A percentile compares a stretch with the other conserved stretches of the same genome.
These are phyloP conservation scores for Neonectria punicea DNA, from an alignment of 2,329 filamentous ascomycete species.

Conservation along the genomic window DNA sequence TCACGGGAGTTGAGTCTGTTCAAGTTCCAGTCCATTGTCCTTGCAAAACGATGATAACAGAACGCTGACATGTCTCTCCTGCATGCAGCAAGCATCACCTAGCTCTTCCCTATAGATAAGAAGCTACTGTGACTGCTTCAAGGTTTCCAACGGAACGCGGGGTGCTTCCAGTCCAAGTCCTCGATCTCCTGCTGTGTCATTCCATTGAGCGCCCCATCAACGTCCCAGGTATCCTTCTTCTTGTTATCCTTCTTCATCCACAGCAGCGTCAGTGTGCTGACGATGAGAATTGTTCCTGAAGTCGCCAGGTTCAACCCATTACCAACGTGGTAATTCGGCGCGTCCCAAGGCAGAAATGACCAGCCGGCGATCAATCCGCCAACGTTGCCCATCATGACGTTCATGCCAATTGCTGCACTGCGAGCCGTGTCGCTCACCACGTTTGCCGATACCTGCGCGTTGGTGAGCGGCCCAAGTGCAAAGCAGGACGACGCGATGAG, in stretches of 20 bases:
- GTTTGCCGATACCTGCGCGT: conserved; percentile 75
- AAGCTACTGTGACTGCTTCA: conserved; percentile 5
- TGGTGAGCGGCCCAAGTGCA: conserved; percentile 70
- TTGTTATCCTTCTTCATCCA: conserved; percentile 74
- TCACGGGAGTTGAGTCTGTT: no score
- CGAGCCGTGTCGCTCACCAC: conserved; percentile 77
- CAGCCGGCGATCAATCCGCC: conserved; percentile 74
- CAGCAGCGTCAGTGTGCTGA: conserved; percentile 57
- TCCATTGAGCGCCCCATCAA: conserved; percentile 61
- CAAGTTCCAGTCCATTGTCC: no score
- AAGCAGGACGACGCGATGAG: conserved; percentile 74
- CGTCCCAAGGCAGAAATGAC: conserved; percentile 71
- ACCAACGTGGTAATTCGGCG: conserved; percentile 73
- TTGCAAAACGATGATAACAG: no score
- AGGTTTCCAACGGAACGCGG: conserved; percentile 67
- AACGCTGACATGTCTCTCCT: no score
- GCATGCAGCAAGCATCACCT: no score
- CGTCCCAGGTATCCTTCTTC: conserved; percentile 41
- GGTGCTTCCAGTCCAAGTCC: conserved; percentile 74
- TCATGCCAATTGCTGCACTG: conserved; percentile 72
- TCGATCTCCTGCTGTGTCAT: conserved; percentile 63
- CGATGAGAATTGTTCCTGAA: conserved; percentile 60
- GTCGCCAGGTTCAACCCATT: conserved; percentile 77
- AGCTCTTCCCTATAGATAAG: background rate
- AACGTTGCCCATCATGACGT: conserved; percentile 77